Evolutionary conservation across 331 rosid genomes (phyloP), one percentile per base, ranked within the genome.

Genomic region (Prunus yedoensis): DNA sequence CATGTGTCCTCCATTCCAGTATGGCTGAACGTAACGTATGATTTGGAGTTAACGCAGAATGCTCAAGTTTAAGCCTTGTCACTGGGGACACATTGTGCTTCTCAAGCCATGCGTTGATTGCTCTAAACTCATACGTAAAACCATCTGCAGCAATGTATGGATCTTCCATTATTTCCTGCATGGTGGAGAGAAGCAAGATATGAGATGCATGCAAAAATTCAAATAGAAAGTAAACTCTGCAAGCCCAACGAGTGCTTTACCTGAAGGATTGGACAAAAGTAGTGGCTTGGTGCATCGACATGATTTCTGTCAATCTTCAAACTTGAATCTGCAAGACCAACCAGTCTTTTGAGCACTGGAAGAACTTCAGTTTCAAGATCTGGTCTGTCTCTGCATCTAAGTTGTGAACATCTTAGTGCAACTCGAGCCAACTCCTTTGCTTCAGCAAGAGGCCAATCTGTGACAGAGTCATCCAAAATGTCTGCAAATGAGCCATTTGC

Each of bases 361-460:
- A 94, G 82, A 84, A 94, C 90, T 89, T 92, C 96, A 66, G 91
- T 79, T 47, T 90, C 96, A 71, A 94, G 96, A 74, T 94, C 96
- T 25, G 99, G 97, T 83, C 99, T 92, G 78, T 94, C 99, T 77
- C 97, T 86, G 89, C 99, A 94, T 81, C 96, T 85, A 68, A 92
- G 96, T 51, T 90, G 86, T 2, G 86, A 77, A 81, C 99, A 94
- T 78, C 68, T 79, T 47, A 94, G 82, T 7, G 88, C 99, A 27
- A 92, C 56, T 71, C 68, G 85, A 64, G 90, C 93, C 77, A 94
- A 81, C 71, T 90, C 96, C 67, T 84, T 74, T 32, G 99, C 77
- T 82, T 94, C 95, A 64, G 75, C 72, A 18, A 88, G 81, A 56
- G 99, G 99, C 99, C 99, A 92, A 78, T 94, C 90, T 43, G 81